Evolutionary conservation across 306 rosid genomes (phyloP), one percentile per base, ranked within the genome.

Genomic region (Medicago lupulina): DNA sequence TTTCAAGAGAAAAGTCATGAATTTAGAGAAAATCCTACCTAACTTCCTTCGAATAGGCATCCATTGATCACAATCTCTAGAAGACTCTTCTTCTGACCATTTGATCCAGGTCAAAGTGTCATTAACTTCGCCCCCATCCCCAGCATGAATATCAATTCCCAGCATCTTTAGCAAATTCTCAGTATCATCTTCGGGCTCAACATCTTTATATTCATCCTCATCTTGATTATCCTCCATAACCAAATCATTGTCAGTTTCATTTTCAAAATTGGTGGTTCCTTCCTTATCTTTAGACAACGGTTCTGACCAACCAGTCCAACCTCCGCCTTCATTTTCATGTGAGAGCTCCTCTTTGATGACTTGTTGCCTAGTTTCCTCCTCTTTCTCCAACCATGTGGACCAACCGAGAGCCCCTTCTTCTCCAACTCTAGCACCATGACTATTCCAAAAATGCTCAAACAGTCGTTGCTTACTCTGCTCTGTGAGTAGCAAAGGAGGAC

Each of bases 331-430:
- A 73, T 78, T 79, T 65, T 86, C 90, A 73, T 41, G 66, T 53
- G 83, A 60, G 44, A 66, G 72, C 75, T 91, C 94, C 86, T 94
- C 98, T 76, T 77, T 80, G 28, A 89, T 47, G 80, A 81, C 82
- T 50, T 41, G 77, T 81, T 86, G 97, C 83, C 97, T 90, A 84
- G 85, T 86, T 83, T 92, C 98, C 90, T 92, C 98, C 80, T 90
- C 97, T 86, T 85, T 92, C 76, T 86, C 96, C 87, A 94, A 87
- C 98, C 97, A 92, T 13, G 95, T 85, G 70, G 93, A 88, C 98
- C 98, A 94, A 78, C 98, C 97, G 34, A 87, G 78, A 47, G 93
- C 93, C 38, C 92, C 95, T 77, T 94, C 98, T 84, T 92, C 97
- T 84, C 98, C 98, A 19, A 92, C 87, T 85, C 98, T 91, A 75